Evolutionary conservation across 805 yeast genomes (phyloP).

Genomic region (Candida lessepsii): DNA sequence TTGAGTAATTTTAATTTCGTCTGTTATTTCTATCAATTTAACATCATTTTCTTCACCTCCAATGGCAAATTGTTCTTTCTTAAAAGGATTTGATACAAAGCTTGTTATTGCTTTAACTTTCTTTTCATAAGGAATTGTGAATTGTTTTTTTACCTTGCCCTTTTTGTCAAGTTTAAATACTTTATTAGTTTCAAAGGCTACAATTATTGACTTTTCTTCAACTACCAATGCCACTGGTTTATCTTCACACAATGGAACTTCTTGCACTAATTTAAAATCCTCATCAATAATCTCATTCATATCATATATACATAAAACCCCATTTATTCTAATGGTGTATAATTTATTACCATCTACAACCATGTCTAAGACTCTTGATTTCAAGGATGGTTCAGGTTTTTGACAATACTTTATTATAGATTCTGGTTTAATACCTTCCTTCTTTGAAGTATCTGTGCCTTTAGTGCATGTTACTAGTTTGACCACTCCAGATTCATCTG

Average conservation of each 20-base stretch:
- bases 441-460: slow-evolving; percentile 79
- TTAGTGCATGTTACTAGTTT: slow-evolving; percentile 61
- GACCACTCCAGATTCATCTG: slow-evolving; percentile 65
- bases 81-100: slow-evolving; percentile 47
- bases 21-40: slow-evolving; percentile 43
- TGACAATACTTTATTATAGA: slow-evolving; percentile 44
- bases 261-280: slow-evolving; percentile 33
- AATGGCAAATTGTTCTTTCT: slow-evolving; percentile 58
- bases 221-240: slow-evolving; percentile 33
- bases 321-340: slow-evolving; percentile 44
- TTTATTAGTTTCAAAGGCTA: slow-evolving; percentile 48
- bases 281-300: slow-evolving; percentile 10
- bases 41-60: slow-evolving; percentile 88
- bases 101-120: slow-evolving; percentile 46
- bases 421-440: slow-evolving; percentile 63
- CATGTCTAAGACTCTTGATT: slow-evolving; percentile 36
- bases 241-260: slow-evolving; percentile 21
- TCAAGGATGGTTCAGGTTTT: slow-evolving; percentile 26
- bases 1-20: slow-evolving; percentile 17
- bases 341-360: slow-evolving; percentile 32
- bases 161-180: slow-evolving; percentile 40
- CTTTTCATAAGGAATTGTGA: slow-evolving; percentile 15
- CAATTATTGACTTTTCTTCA: slow-evolving; percentile 32
- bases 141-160: slow-evolving; percentile 21
- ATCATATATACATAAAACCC: slow-evolving; percentile 42